phyloP scores from a whole-genome alignment of 2,329 filamentous ascomycete species.

The Penicillium sp. region DNA sequence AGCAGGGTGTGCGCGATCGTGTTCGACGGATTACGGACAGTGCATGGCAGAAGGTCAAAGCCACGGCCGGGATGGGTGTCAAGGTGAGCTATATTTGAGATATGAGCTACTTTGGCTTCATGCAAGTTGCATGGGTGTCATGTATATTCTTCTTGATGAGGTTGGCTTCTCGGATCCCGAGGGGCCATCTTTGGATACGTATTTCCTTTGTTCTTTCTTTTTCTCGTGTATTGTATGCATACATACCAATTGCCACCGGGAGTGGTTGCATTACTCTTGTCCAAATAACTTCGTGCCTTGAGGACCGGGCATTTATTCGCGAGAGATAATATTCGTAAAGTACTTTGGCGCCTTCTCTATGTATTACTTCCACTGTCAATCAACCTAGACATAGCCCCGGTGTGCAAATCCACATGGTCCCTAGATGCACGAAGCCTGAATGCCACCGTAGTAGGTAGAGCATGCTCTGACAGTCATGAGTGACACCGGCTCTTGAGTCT shows the following conservation, averaged over 20 bases:
- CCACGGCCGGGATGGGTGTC: slow-evolving; percentile 90
- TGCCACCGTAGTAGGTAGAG: too few species aligned
- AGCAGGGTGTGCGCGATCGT: slow-evolving; percentile 69
- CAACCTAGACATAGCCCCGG: too few species aligned
- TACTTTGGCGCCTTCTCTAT: background rate
- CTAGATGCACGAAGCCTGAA: too few species aligned
- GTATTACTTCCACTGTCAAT: slow-evolving; percentile 29
- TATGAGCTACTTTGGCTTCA: slow-evolving; percentile 3
- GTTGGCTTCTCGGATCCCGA: slow-evolving; percentile 3
- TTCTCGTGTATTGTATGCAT: slow-evolving; percentile 18
- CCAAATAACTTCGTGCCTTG: background rate
- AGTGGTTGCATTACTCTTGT: slow-evolving; percentile 2
- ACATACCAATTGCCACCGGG: slow-evolving; percentile 12
- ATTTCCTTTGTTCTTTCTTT: slow-evolving; percentile 11
- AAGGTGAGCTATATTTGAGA: slow-evolving; percentile 90
- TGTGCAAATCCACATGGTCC: too few species aligned
- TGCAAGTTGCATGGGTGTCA: slow-evolving; percentile 11
- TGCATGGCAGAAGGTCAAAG: slow-evolving; percentile 75
- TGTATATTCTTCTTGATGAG: slow-evolving; percentile 16
- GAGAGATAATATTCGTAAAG: background rate
- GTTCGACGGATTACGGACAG: slow-evolving; percentile 64
- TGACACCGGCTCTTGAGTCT: too few species aligned
- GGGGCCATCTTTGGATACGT: slow-evolving; percentile 16
- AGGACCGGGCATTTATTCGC: too few species aligned
- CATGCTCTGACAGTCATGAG: too few species aligned